Evolutionary conservation across 2,329 filamentous ascomycete genomes (phyloP).

Genomic region (Sclerotinia minor): DNA sequence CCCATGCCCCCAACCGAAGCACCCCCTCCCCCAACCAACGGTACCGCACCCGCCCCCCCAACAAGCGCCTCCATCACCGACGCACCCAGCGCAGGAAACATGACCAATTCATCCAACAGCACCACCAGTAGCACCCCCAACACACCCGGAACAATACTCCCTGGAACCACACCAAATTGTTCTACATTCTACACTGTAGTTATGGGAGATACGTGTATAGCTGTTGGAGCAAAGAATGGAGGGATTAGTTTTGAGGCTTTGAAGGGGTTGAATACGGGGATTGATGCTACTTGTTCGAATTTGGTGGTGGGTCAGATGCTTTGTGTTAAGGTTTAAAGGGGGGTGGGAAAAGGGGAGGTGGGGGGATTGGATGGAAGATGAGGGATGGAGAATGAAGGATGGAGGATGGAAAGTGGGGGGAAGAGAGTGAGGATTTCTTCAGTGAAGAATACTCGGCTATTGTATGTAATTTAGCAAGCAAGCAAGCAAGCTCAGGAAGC

Average conservation of each 20-base stretch:
- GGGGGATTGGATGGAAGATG: not conserved
- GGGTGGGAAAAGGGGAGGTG: not conserved
- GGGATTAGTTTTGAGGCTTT: not conserved
- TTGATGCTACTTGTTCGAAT: constrained; percentile 5
- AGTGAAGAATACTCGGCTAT: not conserved
- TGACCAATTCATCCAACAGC: not conserved
- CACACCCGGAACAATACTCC: not conserved
- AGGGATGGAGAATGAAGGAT: not conserved
- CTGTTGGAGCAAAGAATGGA: not conserved
- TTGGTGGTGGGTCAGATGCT: not conserved
- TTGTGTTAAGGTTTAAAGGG: not conserved
- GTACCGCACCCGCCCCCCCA: not conserved
- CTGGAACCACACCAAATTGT: not conserved
- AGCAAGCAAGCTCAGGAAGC: not conserved
- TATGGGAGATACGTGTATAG: not conserved
- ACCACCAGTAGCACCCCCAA: not conserved
- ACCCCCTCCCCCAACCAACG: not conserved
- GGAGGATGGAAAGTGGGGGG: not conserved
- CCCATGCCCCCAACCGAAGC: not conserved
- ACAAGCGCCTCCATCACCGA: not conserved
- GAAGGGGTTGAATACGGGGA: not conserved
- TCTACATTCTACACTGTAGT: not conserved
- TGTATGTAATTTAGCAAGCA: too few species aligned
- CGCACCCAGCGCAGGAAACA: not conserved
- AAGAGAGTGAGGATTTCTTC: not conserved